These are phyloP conservation scores for Macrophomina phaseolina DNA, from an alignment of 2,329 filamentous ascomycete species.

Conservation along the genomic window DNA sequence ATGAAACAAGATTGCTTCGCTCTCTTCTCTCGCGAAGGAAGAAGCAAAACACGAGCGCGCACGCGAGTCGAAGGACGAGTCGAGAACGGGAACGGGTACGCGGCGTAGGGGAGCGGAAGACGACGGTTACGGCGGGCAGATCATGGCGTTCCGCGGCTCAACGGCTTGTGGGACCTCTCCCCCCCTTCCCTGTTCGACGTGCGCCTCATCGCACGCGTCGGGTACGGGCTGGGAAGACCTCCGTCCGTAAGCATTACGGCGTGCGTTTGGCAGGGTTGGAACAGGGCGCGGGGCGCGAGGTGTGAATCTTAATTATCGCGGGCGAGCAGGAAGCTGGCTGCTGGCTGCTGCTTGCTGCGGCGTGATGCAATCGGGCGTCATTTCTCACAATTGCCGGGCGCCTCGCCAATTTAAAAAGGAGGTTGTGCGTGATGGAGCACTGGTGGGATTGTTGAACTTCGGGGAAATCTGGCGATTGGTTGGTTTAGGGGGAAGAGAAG, in stretches of 20 bases:
- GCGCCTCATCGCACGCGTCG: background rate
- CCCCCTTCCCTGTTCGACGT: background rate
- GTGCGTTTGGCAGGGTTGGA: background rate
- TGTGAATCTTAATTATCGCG: background rate
- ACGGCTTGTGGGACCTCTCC: background rate
- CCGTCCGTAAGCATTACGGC: no score
- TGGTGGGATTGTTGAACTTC: background rate
- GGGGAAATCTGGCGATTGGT: background rate
- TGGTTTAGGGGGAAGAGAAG: no score
- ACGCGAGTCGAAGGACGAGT: background rate
- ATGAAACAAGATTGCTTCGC: background rate
- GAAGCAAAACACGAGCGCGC: background rate
- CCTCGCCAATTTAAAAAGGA: constrained; percentile 10
- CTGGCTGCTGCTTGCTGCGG: background rate
- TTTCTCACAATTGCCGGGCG: constrained; percentile 1
- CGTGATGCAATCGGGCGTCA: constrained; percentile 10
- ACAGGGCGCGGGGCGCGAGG: background rate
- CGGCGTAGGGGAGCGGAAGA: background rate
- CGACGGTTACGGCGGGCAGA: background rate
- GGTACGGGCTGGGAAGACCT: no score
- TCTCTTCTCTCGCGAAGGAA: background rate
- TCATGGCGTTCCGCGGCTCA: constrained; percentile 10
- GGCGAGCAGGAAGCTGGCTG: background rate
- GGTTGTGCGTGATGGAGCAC: background rate
- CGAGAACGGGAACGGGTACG: background rate